These are phyloP conservation scores for Russula virescens DNA, from an alignment of 768 basidiomycete species.

Conservation along the genomic window DNA sequence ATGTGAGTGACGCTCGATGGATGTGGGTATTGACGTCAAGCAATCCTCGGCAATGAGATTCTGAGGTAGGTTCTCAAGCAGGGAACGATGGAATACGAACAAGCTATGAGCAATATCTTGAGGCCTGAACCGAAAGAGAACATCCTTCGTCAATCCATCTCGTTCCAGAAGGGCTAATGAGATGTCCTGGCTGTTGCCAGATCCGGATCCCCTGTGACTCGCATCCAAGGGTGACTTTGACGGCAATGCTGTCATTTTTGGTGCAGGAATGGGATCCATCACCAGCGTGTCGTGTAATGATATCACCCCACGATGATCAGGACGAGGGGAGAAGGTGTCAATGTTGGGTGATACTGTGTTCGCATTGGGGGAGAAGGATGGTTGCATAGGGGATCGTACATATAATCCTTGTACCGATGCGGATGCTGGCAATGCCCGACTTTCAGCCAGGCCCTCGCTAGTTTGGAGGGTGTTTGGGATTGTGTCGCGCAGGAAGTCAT, in stretches of 20 bases:
- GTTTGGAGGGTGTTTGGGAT: slow-evolving; percentile 38
- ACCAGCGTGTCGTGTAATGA: slow-evolving; percentile 15
- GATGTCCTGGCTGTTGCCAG: slow-evolving; percentile 21
- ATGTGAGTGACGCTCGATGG: slow-evolving; percentile 9
- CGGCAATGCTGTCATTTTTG: background rate
- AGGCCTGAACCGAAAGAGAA: slow-evolving; percentile 59
- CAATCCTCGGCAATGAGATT: slow-evolving; percentile 44
- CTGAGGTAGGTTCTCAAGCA: slow-evolving; percentile 43
- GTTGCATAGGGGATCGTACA: slow-evolving; percentile 40
- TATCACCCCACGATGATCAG: slow-evolving; percentile 7
- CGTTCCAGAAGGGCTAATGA: slow-evolving; percentile 52
- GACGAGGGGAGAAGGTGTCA: slow-evolving; percentile 28
- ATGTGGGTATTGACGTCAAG: slow-evolving; percentile 8
- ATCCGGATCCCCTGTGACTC: slow-evolving; percentile 22
- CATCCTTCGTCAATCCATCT: slow-evolving; percentile 63
- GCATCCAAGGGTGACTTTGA: slow-evolving; percentile 24
- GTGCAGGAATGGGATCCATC: background rate
- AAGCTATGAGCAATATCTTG: slow-evolving; percentile 59
- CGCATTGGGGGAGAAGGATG: slow-evolving; percentile 12
- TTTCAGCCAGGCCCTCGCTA: slow-evolving; percentile 26
- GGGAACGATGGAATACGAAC: slow-evolving; percentile 50
- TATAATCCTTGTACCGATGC: slow-evolving; percentile 51
- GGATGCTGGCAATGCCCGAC: slow-evolving; percentile 35
- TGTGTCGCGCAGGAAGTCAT: slow-evolving; percentile 47
- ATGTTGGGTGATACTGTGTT: slow-evolving; percentile 31